Evolutionary conservation across 108 stramenopile genomes (phyloP).

Genomic region (Fistulifera pelliculosa): DNA sequence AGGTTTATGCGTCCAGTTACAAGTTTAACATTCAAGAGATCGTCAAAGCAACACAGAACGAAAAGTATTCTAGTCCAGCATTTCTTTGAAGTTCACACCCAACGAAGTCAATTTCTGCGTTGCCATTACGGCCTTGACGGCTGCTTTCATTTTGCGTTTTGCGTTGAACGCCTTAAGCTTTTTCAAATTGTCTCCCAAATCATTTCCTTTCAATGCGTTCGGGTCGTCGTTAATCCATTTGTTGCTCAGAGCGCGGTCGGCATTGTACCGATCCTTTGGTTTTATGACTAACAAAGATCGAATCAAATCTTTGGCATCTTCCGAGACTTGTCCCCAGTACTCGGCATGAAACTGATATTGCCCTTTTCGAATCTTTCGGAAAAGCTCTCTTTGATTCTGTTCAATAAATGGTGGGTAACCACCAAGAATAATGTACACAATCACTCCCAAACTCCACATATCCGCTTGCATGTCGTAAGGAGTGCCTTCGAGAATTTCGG

Average conservation of each 20-base stretch:
- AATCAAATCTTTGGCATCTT: slow-evolving; percentile 80
- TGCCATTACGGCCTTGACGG: slow-evolving; percentile 71
- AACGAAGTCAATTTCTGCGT: slow-evolving; percentile 67
- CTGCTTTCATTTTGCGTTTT: slow-evolving; percentile 81
- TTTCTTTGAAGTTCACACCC: slow-evolving; percentile 47
- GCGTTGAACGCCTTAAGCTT: slow-evolving; percentile 83
- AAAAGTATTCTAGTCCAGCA: slow-evolving; percentile 20
- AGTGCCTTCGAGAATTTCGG: slow-evolving; percentile 82
- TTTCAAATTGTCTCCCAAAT: slow-evolving; percentile 64
- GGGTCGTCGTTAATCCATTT: slow-evolving; percentile 68
- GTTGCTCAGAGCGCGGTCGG: slow-evolving; percentile 53
- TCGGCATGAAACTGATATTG: slow-evolving; percentile 82
- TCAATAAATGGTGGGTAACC: slow-evolving; percentile 95
- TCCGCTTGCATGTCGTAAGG: slow-evolving; percentile 87
- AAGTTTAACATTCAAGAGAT: too few species aligned
- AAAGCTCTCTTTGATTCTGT: slow-evolving; percentile 89
- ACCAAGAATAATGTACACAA: slow-evolving; percentile 88
- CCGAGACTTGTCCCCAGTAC: slow-evolving; percentile 79
- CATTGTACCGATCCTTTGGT: slow-evolving; percentile 55
- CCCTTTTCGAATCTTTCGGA: slow-evolving; percentile 84
- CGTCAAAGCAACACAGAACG: too few species aligned
- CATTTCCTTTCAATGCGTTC: slow-evolving; percentile 30
- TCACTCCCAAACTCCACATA: slow-evolving; percentile 93
- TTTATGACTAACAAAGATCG: slow-evolving; percentile 57
- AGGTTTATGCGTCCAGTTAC: too few species aligned